Base-by-base conservation (phyloP, 306 rosid species). In the Trichosanthes cucumerina region DNA sequence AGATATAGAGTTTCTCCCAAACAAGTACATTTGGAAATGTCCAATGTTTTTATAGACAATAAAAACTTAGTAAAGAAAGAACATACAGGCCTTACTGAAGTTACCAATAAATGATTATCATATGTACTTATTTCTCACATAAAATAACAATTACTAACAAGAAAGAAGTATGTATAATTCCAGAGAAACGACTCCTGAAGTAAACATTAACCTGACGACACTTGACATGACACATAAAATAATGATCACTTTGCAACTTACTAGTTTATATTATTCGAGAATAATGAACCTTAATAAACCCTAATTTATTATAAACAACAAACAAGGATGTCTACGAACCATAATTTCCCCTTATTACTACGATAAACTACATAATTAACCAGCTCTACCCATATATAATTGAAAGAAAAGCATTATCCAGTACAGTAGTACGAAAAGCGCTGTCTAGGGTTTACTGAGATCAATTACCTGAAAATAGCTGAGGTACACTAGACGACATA, bases 391-490 rank as follows among this genome's bases (percentile, higher is more conserved):
- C 31, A 50, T 4, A 31, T 9, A 28, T 49, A 26, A 50, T 49
- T 28, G 26, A 74, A 74, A 74, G 46, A 74, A 70, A 70, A 74
- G 5, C 62, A 49, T 18, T 1, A 50, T 18, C 28, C 59, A 74
- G 78, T 50, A 50, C 78, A 16, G 19, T 5, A 33, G 62, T 28
- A 74, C 46, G 62, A 74, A 74, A 50, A 74, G 44, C 44, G 9
- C 23, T 9, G 15, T 39, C 73, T 78, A 78, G 80, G 80, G 80
- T 78, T 78, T 78, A 19, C 28, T 8, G 43, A 39, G 71, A 77
- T 77, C 70, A 34, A 76, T 12, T 58, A 24, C 13, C 46, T 18
- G 73, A 46, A 63, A 49, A 78, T 46, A 78, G 60, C 12, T 6
- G 62, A 52, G 44, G 31, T 4, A 18, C 44, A 50, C 16, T 50